Percentiles rank a stretch among this genome's conserved stretches.
Conservation (phyloP, 495 filamentous ascomycete genomes). For the Glarea lozoyensis region DNA sequence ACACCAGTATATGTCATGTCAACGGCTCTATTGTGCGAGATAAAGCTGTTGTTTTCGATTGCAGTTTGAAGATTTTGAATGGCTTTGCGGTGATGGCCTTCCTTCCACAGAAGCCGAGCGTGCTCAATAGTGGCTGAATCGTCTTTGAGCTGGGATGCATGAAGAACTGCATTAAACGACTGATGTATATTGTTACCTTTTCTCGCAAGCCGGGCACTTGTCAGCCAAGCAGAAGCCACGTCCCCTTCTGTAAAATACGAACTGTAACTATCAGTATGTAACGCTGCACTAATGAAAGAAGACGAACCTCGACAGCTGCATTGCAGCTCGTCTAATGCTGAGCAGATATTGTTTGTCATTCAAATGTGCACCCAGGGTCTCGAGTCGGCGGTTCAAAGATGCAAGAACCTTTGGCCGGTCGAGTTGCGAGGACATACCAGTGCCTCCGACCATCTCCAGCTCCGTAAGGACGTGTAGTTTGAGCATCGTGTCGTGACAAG, state of each 20-base stretch:
- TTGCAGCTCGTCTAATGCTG: slow-evolving; percentile 75
- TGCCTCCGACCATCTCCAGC: slow-evolving; percentile 66
- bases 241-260: slow-evolving; percentile 49
- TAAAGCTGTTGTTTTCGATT: slow-evolving; percentile 65
- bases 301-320: slow-evolving; percentile 43
- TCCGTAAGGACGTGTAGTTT: slow-evolving; percentile 82
- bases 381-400: slow-evolving; percentile 64
- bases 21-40: slow-evolving; percentile 27
- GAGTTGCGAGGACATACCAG: slow-evolving; percentile 7
- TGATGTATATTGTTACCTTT: slow-evolving; percentile 75
- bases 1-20: slow-evolving; percentile 18
- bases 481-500: slow-evolving; percentile 72
- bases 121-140: slow-evolving; percentile 86
- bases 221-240: slow-evolving; percentile 77
- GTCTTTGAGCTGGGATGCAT: slow-evolving; percentile 77
- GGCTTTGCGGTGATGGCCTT: slow-evolving; percentile 88
- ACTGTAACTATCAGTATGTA: slow-evolving; percentile 20
- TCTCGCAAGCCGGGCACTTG: slow-evolving; percentile 74
- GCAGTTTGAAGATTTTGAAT: slow-evolving; percentile 83
- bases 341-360: slow-evolving; percentile 91
- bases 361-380: slow-evolving; percentile 76
- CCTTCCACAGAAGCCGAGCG: slow-evolving; percentile 85
- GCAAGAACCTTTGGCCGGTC: slow-evolving; percentile 39
- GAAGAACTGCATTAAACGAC: slow-evolving; percentile 86
- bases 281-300: slow-evolving; percentile 8